Base-by-base conservation (phyloP, 495 filamentous ascomycete species). In the Neurospora sp. region DNA sequence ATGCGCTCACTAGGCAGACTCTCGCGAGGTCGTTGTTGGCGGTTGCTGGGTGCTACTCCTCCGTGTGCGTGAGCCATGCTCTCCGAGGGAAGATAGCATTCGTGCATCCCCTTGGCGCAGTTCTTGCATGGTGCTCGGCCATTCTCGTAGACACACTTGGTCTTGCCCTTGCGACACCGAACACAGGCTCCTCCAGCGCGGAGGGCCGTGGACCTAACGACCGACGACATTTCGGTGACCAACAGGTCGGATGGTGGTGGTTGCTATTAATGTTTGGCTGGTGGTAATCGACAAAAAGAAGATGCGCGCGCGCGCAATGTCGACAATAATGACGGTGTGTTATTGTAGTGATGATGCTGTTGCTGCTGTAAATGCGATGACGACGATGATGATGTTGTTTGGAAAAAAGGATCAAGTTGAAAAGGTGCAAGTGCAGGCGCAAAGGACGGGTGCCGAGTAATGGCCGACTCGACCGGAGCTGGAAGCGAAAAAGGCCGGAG, bases 151-250 rank as follows among this genome's bases (percentile, higher is more conserved):
- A 86, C 84, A 69, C 85, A 86, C 53, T 86, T 86, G 20, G 85
- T 86, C 75, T 86, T 86, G 80, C 85, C 85, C 76, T 86, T 86
- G 72, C 85, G 85, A 78, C 85, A 86, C 77, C 85, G 83, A 72
- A 86, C 84, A 72, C 85, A 86, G 65, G 85, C 85, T 74, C 85
- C 85, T 78, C 85, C 85, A 76, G 85, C 85, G 68, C 85, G 79
- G 72, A 86, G 83, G 77, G 85, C 85, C 53, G 84, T 86, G 71
- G 83, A 81, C 76, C 85, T 81, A 70, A 83, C 83, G 69, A 84
- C 77, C 73, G 85, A 81, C 44, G 84, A 74, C 83, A 85, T 84
- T 73, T 61, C 65, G 46, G 31, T 38, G 42, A 3, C 18, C 69
- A 70, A 38, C 39, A 22, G 41, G 27, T 7, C 11, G 18, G n/a